Percentiles rank a stretch among this genome's conserved stretches.
Conservation (phyloP, 352 stramenopile genomes). For the Phytophthora constricta region DNA sequence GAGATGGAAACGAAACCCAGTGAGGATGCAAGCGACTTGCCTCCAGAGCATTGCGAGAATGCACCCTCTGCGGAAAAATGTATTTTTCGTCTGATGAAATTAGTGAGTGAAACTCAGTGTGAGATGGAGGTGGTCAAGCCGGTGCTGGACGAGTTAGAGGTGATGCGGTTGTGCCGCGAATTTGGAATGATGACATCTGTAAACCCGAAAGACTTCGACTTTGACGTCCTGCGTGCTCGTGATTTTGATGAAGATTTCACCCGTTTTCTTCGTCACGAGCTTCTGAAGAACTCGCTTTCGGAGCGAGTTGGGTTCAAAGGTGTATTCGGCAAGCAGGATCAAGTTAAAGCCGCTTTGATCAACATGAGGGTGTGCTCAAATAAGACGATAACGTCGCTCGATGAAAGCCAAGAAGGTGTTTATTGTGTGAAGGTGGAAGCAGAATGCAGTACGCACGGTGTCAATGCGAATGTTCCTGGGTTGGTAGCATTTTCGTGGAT, state of each 20-base stretch:
- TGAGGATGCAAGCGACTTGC: too few relatives aligned
- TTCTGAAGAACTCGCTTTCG: slow-evolving; percentile 36
- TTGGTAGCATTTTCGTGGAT: slow-evolving; percentile 78
- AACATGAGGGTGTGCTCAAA: slow-evolving; percentile 46
- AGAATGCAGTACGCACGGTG: too few relatives aligned
- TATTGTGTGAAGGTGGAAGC: slow-evolving; percentile 49
- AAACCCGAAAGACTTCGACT: slow-evolving; percentile 60
- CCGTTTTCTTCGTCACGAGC: slow-evolving; percentile 56
- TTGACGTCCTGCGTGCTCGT: slow-evolving; percentile 41
- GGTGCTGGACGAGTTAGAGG: slow-evolving; percentile 72
- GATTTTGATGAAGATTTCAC: slow-evolving; percentile 76
- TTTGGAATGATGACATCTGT: slow-evolving; percentile 58
- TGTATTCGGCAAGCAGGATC: slow-evolving; percentile 66
- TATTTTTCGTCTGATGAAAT: slow-evolving; percentile 56
- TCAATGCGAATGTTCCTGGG: background rate
- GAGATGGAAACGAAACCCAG: background rate
- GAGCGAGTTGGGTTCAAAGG: slow-evolving; percentile 37
- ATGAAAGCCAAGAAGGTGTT: slow-evolving; percentile 50
- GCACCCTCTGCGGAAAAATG: background rate
- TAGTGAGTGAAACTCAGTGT: slow-evolving; percentile 60
- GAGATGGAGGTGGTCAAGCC: slow-evolving; percentile 77
- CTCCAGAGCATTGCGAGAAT: too few relatives aligned
- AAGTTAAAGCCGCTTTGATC: slow-evolving; percentile 48
- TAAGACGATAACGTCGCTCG: slow-evolving; percentile 35
- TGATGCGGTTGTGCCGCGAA: slow-evolving; percentile 65